Evolutionary conservation across 257 asterid genomes (phyloP).

Genomic region (Euphrasia confusa): DNA sequence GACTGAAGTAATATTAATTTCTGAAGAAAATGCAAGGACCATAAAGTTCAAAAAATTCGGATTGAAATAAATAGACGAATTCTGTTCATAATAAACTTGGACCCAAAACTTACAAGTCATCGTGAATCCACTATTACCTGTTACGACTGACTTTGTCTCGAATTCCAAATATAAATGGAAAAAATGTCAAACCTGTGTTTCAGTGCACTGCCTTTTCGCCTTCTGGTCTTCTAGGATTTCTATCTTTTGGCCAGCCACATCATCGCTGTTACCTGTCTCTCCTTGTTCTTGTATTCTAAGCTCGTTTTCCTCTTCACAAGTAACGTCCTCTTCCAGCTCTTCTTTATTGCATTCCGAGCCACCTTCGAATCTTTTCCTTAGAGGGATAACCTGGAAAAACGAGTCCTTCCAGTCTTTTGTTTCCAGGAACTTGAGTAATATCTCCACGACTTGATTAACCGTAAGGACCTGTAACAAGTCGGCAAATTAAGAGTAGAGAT

Average conservation of each 20-base stretch:
- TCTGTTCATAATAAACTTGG: conserved; percentile 1
- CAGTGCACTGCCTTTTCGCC: conserved; percentile 60
- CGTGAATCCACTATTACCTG: conserved; percentile 5
- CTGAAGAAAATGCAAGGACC: not conserved
- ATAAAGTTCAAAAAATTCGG: not conserved
- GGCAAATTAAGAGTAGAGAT: conserved; percentile 5
- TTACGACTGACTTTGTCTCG: conserved; percentile 1
- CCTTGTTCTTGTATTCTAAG: conserved; percentile 19
- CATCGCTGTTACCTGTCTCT: conserved; percentile 13
- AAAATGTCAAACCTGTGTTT: conserved; percentile 16
- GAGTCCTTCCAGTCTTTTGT: conserved; percentile 76
- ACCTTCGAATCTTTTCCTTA: conserved; percentile 64
- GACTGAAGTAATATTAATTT: not conserved
- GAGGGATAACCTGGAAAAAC: conserved; percentile 86
- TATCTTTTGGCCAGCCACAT: conserved; percentile 17
- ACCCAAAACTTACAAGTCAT: conserved; percentile 2
- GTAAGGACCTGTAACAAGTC: conserved; percentile 68
- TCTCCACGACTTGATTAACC: conserved; percentile 90
- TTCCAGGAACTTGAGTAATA: conserved; percentile 76
- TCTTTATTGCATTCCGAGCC: conserved; percentile 30
- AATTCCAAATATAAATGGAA: not conserved
- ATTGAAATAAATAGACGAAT: not conserved
- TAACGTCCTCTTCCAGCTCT: conserved; percentile 31
- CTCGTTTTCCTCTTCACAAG: conserved; percentile 28
- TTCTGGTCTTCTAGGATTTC: conserved; percentile 30